Evolutionary conservation across 805 yeast genomes (phyloP).

Genomic region (Metschnikowia drakensbergensis): DNA sequence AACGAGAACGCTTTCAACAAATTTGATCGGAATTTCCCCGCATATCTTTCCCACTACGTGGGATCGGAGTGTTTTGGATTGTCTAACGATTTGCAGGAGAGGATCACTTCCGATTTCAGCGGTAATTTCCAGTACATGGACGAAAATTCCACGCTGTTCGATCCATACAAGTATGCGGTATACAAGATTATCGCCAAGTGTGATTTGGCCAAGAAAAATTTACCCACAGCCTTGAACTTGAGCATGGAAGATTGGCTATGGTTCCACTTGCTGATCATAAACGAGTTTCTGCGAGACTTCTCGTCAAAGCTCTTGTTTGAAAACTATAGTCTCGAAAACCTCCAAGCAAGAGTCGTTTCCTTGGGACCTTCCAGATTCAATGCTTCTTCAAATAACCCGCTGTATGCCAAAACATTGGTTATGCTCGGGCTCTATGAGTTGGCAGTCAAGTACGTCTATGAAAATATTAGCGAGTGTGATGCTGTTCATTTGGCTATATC

Average conservation of each 20-base stretch:
- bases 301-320: constrained; percentile 53
- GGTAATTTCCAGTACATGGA: constrained; percentile 67
- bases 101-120: constrained; percentile 75
- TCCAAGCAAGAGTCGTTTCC: constrained; percentile 66
- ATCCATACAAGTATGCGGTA: constrained; percentile 86
- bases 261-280: constrained; percentile 79
- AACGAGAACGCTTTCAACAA: constrained; percentile 74
- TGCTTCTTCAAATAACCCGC: constrained; percentile 57
- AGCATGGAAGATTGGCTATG: constrained; percentile 96
- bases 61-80: constrained; percentile 52
- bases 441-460: constrained; percentile 64
- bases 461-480: constrained; percentile 66
- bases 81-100: constrained; percentile 62
- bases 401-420: constrained; percentile 70
- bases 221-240: constrained; percentile 64
- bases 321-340: constrained; percentile 64
- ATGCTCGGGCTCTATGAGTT: constrained; percentile 77
- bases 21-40: constrained; percentile 79
- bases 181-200: constrained; percentile 94
- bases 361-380: constrained; percentile 74
- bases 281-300: constrained; percentile 40
- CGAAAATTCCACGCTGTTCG: constrained; percentile 52
- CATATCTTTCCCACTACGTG: constrained; percentile 66
- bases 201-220: constrained; percentile 58
- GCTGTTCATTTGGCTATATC: constrained; percentile 88